Evolutionary conservation across 208 protist species (phyloP).

Genomic region (Entamoeba nuttalli): DNA sequence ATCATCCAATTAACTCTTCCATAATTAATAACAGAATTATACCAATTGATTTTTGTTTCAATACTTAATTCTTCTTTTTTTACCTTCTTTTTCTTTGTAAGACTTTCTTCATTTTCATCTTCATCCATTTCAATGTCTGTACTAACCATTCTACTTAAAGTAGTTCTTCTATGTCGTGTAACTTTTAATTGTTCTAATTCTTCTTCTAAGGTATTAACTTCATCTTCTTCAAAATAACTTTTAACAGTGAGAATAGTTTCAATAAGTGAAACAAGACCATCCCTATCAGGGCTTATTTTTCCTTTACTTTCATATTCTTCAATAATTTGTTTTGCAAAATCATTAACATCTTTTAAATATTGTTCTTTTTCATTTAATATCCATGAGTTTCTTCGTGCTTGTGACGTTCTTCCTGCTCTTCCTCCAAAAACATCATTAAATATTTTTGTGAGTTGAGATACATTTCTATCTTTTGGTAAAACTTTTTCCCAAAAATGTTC

Average conservation of each 20-base stretch:
- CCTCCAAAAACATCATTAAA: neutral
- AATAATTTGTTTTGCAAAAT: neutral
- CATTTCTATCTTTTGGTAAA: neutral
- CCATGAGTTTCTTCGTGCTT: no score
- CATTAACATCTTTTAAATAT: neutral
- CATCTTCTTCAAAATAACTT: neutral
- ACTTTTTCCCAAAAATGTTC: conserved; percentile 2
- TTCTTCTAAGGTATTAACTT: neutral
- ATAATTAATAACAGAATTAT: neutral
- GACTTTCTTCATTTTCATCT: neutral
- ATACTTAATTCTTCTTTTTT: neutral
- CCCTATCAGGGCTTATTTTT: neutral
- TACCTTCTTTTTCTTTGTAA: neutral
- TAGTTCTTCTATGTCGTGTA: neutral
- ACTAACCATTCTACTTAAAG: neutral
- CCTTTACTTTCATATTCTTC: neutral
- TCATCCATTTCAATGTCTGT: neutral
- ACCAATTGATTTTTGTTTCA: neutral
- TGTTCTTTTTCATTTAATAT: neutral
- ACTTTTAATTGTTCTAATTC: neutral
- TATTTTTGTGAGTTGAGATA: neutral
- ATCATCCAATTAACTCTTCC: neutral
- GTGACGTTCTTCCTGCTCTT: neutral
- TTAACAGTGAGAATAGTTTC: neutral
- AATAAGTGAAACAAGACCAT: neutral